phyloP scores from a whole-genome alignment of 108 stramenopile genomes.

The Skeletonema grethae region DNA sequence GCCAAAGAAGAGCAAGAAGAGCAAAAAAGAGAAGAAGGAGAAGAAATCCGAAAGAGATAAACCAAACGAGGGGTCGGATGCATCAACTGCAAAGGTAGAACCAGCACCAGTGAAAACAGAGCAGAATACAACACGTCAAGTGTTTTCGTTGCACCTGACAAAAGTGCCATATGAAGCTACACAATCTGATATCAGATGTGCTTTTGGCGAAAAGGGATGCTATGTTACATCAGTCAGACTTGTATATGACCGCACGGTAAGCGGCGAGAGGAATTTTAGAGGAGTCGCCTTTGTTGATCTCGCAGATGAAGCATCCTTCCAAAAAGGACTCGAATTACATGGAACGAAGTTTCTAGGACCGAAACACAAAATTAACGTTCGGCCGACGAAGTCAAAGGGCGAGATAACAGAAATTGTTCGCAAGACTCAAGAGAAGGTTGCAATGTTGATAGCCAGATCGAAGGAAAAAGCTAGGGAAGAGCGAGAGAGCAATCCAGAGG shows the following conservation, averaged over 20 bases:
- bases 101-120: background rate
- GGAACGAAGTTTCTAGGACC: conserved; percentile 52
- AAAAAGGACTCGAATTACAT: conserved; percentile 56
- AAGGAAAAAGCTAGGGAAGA: conserved; percentile 33
- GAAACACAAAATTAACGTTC: conserved; percentile 65
- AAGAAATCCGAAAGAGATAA: conserved; percentile 11
- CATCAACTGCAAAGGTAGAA: background rate
- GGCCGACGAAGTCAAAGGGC: conserved; percentile 65
- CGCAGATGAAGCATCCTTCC: conserved; percentile 59
- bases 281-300: conserved; percentile 86
- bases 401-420: conserved; percentile 74
- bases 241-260: conserved; percentile 66
- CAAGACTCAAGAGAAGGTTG: conserved; percentile 67
- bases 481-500: conserved; percentile 6
- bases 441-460: conserved; percentile 56
- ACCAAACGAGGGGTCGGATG: background rate
- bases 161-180: conserved; percentile 72
- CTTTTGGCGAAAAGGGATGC: conserved; percentile 69
- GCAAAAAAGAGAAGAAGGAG: background rate
- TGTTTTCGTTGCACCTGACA: conserved; percentile 72
- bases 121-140: conserved; percentile 6
- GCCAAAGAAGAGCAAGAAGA: background rate
- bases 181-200: conserved; percentile 60
- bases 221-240: conserved; percentile 68
- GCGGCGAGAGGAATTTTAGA: conserved; percentile 62